Evolutionary conservation across 306 rosid genomes (phyloP), one percentile per base, ranked within the genome.

Genomic region (Citrullus mucosospermus): DNA sequence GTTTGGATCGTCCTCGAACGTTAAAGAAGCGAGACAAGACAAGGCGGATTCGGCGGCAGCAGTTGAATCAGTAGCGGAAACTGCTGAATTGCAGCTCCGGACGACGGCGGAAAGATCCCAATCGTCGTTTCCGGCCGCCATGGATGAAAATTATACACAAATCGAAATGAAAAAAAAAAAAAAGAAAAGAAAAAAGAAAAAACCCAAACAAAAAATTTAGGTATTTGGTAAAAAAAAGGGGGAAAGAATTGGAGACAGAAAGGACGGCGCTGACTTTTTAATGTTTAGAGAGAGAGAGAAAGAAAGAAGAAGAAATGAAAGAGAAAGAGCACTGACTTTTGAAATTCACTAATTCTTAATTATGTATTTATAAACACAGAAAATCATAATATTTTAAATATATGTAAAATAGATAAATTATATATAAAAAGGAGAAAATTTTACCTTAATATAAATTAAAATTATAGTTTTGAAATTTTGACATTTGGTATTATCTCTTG

Each of bases 71-170:
- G n/a, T 32, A 39, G 81, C 6, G 15, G 78, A 41, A 3, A 78
- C 50, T 59, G 80, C 62, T 8, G 87, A 46, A 79, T 80, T 85
- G 83, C 88, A 91, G 50, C 96, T 82, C 51, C 96, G 68, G 8
- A 93, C 96, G 18, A 93, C 89, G 2, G 98, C 93, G 62, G 80
- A 75, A 44, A 93, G 98, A 88, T 91, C 97, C 92, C 96, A 93
- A 59, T 90, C 93, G 6, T 84, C 89, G 2, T 82, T 84, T 4
- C 78, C 78, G 61, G 48, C 78, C 1, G 60, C 77, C 60, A 72
- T 72, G 43, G 30, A 15, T 18, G 12, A 20, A 53, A 39, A 8
- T 71, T 71, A 46, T 15, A 48, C 59, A 71, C 1, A 50, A 72
- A 28, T 51, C 13, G 34, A 11, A 48, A 30, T 41, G 59, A 43